Percentiles rank a stretch among this genome's conserved stretches.
These are phyloP conservation scores for Phoma sp. DNA, from an alignment of 2,329 filamentous ascomycete species.

Conservation along the genomic window DNA sequence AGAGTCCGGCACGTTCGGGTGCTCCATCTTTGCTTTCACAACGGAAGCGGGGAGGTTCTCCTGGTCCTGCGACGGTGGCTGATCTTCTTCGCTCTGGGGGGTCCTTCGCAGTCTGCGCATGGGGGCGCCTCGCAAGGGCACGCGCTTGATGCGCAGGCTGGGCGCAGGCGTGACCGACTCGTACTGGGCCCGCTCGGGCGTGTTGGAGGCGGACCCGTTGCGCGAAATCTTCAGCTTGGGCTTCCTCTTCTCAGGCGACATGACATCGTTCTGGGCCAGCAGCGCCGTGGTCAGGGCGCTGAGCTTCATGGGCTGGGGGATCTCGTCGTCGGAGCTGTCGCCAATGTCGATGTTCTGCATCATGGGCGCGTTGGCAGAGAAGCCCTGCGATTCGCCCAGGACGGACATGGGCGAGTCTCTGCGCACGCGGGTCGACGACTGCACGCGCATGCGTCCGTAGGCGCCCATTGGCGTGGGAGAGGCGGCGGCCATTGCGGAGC, in stretches of 20 bases:
- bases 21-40: constrained; percentile 31
- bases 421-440: constrained; percentile 45
- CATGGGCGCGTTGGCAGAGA: constrained; percentile 53
- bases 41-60: constrained; percentile 72
- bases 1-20: constrained; percentile 28
- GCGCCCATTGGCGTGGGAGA: constrained; percentile 50
- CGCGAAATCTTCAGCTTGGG: constrained; percentile 49
- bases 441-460: constrained; percentile 48
- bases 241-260: constrained; percentile 47
- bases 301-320: constrained; percentile 84
- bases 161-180: constrained; percentile 51
- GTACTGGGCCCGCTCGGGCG: constrained; percentile 37
- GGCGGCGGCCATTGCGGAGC: constrained; percentile 46
- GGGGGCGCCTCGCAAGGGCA: constrained; percentile 48
- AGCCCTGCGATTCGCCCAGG: constrained; percentile 53
- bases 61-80: constrained; percentile 69
- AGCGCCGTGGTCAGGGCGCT: constrained; percentile 91
- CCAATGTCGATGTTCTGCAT: constrained; percentile 63
- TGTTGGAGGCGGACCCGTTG: constrained; percentile 44
- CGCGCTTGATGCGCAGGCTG: constrained; percentile 48
- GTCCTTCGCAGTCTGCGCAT: constrained; percentile 49
- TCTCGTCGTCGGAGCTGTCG: constrained; percentile 94
- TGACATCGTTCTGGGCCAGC: constrained; percentile 59
- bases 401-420: constrained; percentile 56
- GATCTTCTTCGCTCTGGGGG: constrained; percentile 48